These are phyloP conservation scores for Noccaea caerulescens DNA, from an alignment of 345 rosid species.

Conservation along the genomic window DNA sequence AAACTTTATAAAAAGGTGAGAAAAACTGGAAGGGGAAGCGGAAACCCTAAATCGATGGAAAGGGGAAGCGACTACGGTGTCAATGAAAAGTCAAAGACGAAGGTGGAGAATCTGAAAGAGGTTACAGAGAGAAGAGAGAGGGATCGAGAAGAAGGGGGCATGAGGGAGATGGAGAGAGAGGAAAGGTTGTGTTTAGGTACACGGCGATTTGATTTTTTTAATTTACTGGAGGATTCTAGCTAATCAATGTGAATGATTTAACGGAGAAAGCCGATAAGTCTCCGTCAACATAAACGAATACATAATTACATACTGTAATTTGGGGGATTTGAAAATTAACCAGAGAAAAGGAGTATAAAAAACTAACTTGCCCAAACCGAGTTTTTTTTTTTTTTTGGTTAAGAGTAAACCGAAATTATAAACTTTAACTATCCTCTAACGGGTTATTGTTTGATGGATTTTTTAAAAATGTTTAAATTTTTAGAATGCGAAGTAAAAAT, in stretches of 20 bases:
- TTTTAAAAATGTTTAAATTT: too few species aligned
- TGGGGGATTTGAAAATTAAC: too few species aligned
- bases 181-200: constrained; percentile 34
- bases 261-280: constrained; percentile 23
- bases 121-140: constrained; percentile 37
- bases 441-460: too few species aligned
- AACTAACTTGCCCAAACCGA: too few species aligned
- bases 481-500: too few species aligned
- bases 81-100: constrained; percentile 37
- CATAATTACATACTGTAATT: neutral
- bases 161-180: constrained; percentile 23
- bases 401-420: too few species aligned
- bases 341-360: too few species aligned
- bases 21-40: neutral
- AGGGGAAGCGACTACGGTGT: constrained; percentile 38
- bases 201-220: constrained; percentile 19
- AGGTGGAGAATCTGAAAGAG: constrained; percentile 37
- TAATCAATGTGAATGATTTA: constrained; percentile 29
- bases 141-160: constrained; percentile 37
- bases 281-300: constrained; percentile 2
- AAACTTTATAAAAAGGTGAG: neutral
- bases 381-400: too few species aligned
- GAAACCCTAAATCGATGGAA: constrained; percentile 46
- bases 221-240: neutral
- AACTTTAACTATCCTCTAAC: too few species aligned